Base-by-base conservation (phyloP, 352 stramenopile species). In the Globisporangium ultimum region DNA sequence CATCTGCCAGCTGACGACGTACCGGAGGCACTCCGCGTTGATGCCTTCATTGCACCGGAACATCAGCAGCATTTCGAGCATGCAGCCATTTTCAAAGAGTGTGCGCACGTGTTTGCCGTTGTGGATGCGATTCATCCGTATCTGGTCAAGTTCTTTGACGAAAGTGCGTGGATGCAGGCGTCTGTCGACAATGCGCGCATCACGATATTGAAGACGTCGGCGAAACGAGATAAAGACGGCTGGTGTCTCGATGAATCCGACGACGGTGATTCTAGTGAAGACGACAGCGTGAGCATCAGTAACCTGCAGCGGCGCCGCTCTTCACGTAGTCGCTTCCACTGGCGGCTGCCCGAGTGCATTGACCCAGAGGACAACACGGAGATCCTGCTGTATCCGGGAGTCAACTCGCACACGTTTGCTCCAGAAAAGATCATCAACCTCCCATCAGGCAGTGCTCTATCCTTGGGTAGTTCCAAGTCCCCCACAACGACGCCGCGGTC, bases 71-170 rank as follows among this genome's bases (percentile, higher is more conserved):
- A 67, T 11, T 91, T 93, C 42, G 70, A 77, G 28, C 80, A 93
- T 56, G 53, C 53, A 7, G 64, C 60, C 0, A 48, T 93, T 12
- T 89, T 93, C 53, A 61, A 80, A 15, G 65, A 64, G 17, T 85
- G 77, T 60, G 63, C 63, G n/a, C 74, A 83, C 40, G 80, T 93
- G 0, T 76, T 90, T 12, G 69, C 67, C 1, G 70, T 81, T n/a
- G 61, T 92, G 17, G 77, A 89, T 58, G 69, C 66, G 34, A 86
- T 92, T 56, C 78, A 78, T 36, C 59, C 67, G 41, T 92, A 92
- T 59, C 54, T 84, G 28, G 38, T 60, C 10, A 64, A 59, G 20
- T 90, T 84, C 65, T 84, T 92, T 41, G 34, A 38, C 20, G 55
- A 70, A 9, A 74, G 62, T 48, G 66, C 64, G 47, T 84, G 64